A percentile compares a stretch with the other conserved stretches of the same genome.
Evolutionary conservation across 2,329 filamentous ascomycete species (phyloP).

Genomic region (Grosmannia clavigera): DNA sequence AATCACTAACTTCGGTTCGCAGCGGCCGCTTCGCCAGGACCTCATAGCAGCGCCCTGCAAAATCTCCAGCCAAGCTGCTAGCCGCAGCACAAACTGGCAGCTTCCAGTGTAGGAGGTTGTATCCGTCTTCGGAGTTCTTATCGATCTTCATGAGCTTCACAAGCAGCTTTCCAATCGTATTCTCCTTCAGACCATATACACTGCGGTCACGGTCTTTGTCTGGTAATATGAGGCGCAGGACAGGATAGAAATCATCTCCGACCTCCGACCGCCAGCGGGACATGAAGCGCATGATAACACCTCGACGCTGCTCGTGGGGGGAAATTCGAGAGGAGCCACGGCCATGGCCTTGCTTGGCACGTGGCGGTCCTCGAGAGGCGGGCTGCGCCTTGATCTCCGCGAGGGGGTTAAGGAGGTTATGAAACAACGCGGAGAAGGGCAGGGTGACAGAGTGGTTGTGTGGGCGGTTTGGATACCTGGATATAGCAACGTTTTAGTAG

Average conservation of each 20-base stretch:
- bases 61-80: constrained; percentile 69
- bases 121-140: constrained; percentile 78
- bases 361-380: constrained; percentile 37
- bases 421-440: constrained; percentile 68
- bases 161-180: constrained; percentile 76
- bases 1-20: constrained; percentile 57
- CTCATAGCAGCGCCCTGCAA: constrained; percentile 79
- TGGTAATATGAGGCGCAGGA: constrained; percentile 79
- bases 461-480: constrained; percentile 69
- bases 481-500: constrained; percentile 2
- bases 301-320: constrained; percentile 65
- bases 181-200: constrained; percentile 92
- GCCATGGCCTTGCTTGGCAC: constrained; percentile 39
- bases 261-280: constrained; percentile 77
- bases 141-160: constrained; percentile 88
- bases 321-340: constrained; percentile 48
- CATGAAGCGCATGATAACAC: constrained; percentile 80
- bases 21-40: constrained; percentile 75
- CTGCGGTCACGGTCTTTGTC: constrained; percentile 86
- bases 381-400: constrained; percentile 69
- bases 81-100: constrained; percentile 57
- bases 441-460: constrained; percentile 68
- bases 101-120: constrained; percentile 84
- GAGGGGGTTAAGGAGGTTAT: constrained; percentile 68
- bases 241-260: constrained; percentile 86